phyloP scores from a whole-genome alignment of 129 eudicot species.

The Escallonia herrerae region DNA sequence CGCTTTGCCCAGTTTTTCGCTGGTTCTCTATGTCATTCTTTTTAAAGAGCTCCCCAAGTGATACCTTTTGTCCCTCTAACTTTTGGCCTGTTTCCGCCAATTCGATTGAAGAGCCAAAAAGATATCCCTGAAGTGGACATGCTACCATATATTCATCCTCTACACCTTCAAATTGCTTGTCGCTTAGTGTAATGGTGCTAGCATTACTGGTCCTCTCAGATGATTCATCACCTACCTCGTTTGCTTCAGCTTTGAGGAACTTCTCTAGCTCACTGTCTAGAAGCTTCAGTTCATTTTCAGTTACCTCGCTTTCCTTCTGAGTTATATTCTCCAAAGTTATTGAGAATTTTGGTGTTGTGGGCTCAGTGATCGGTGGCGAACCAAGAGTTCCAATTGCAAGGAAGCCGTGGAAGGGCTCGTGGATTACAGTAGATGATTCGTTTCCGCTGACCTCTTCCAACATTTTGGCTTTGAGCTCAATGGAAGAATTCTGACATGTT shows the following conservation, averaged over 20 bases:
- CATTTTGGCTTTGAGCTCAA: conserved; percentile 15
- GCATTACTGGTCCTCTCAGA: conserved; percentile 40
- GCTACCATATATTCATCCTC: conserved; percentile 17
- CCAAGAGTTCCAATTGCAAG: conserved; percentile 85
- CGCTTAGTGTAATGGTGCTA: conserved; percentile 38
- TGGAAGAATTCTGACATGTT: conserved; percentile 24
- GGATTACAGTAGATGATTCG: conserved; percentile 18
- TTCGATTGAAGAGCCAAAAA: conserved; percentile 42
- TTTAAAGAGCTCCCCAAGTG: conserved; percentile 32
- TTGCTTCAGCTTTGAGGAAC: conserved; percentile 44
- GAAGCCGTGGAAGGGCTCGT: conserved; percentile 46
- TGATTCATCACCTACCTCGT: conserved; percentile 26
- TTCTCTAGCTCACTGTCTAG: conserved; percentile 50
- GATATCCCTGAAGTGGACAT: conserved; percentile 55
- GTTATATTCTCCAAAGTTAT: conserved; percentile 20
- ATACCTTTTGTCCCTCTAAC: conserved; percentile 31
- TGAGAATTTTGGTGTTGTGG: conserved; percentile 47
- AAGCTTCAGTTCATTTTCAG: conserved; percentile 42
- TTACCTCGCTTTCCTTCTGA: conserved; percentile 30
- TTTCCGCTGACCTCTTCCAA: conserved; percentile 19
- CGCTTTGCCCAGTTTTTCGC: conserved; percentile 10
- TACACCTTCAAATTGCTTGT: conserved; percentile 26
- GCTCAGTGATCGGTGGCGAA: conserved; percentile 37
- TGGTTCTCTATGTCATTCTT: conserved; percentile 14
- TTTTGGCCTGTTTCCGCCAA: conserved; percentile 22